Base-by-base conservation (phyloP, 2,329 filamentous ascomycete species). In the Sordariomycetes sp. region DNA sequence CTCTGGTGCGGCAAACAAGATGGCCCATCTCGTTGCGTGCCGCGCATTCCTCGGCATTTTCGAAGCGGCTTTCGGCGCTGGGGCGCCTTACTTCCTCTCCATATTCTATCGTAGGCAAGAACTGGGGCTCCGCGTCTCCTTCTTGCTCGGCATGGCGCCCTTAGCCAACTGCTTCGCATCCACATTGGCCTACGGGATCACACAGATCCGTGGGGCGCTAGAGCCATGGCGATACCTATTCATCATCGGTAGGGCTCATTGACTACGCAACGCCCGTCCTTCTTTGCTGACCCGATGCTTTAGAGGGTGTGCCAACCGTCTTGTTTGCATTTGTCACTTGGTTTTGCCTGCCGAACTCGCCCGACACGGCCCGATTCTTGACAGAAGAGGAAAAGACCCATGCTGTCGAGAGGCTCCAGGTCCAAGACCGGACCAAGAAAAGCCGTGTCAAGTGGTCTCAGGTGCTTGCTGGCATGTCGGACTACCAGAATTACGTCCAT, bases 81-180 rank as follows among this genome's bases (percentile, higher is more conserved):
- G 72, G 1, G 68, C 76, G 1, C 71, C 74, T 0, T 74, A 73
- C 53, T 70, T 76, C 24, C 66, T 78, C 6, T 73, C 70, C 8
- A 76, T 78, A 64, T 78, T 78, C 63, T 79, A 78, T 59, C 68
- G 71, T 7, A 65, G 77, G 5, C 64, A 70, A 20, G 89, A 92
- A 65, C 74, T 92, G 11, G 89, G 87, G 1, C 79, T 88, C 59
- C 77, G 88, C 28, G 79, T 92, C 58, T 86, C 85, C 0, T 7
- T 48, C 3, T 48, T 48, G 16, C n/a, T 48, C 8, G 43, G 43
- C 11, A 86, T 70, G 12, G 83, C 85, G 0, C 85, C 86, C 1
- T 72, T 89, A 34, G 85, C 86, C 12, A 87, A 83, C 60, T 83
- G 80, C 0, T 88, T 88, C 64, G 83, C 85, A 0, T 83, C 85